Base-by-base conservation (phyloP, 192 early-diverging fungal genomes). In the Mycoemilia scoparia region DNA sequence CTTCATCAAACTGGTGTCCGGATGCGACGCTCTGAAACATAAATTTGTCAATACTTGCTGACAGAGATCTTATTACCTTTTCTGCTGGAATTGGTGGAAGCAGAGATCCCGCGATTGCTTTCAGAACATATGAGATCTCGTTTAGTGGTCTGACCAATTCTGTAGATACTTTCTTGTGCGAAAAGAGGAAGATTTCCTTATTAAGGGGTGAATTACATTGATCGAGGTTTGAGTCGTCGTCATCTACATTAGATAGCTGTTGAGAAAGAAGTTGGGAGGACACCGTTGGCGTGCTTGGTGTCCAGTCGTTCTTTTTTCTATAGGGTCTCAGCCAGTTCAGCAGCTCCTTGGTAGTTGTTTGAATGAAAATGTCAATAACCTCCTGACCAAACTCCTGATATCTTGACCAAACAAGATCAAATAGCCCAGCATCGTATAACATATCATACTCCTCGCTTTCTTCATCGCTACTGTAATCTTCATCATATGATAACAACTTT, bases 401-500 rank as follows among this genome's bases (percentile, higher is more conserved):
- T 4, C 48, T 55, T 13, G 22, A 36, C n/a, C 46, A 42, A 11
- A 53, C 29, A 2, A 51, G 43, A 35, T 61, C 52, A 51, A 51
- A 61, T 29, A 61, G 54, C 0, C 59, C 59, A 10, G 52, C 41
- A 21, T 61, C 59, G 5, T 55, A 45, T 53, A 51, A 60, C 15
- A 43, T 43, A 1, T 36, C 38, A 27, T 41, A 17, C 3, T 21
- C 39, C 3, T 5, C 14, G 11, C n/a, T 16, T 16, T 13, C 17
- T 14, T 60, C 57, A 5, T 25, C 29, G 4, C 30, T 39, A 23
- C 16, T 35, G 51, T 51, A 61, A 16, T 39, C 24, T 29, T 55
- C 53, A 29, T 49, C 51, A 31, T 34, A 29, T 5, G 31, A 6
- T 18, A 13, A 32, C 31, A 17, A 7, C 5, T 11, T 5, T 13